Evolutionary conservation across 1,284 basidiomycete genomes (phyloP).

Genomic region (Ceratobasidium sp.): DNA sequence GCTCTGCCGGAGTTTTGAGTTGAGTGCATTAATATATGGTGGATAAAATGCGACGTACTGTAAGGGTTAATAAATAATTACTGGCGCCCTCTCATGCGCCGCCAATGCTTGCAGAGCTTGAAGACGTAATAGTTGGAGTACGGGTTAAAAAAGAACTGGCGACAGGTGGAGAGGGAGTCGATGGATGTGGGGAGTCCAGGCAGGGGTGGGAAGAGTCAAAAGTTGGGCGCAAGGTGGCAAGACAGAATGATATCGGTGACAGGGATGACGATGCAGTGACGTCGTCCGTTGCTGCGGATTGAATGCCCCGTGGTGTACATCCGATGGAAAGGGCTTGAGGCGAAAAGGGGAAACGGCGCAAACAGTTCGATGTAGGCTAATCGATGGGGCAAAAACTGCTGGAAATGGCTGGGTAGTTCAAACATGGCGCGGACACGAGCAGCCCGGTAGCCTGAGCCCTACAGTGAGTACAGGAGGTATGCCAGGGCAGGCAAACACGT

Average conservation of each 20-base stretch:
- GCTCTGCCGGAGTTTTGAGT: too few relatives aligned
- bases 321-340: neutral
- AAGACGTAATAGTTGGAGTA: constrained; percentile 2
- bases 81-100: neutral
- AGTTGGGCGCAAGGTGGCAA: constrained; percentile 11
- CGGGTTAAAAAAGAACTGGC: neutral
- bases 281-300: neutral
- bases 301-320: neutral
- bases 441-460: too few relatives aligned
- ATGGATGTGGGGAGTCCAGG: neutral
- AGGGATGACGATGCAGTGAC: neutral
- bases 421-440: too few relatives aligned
- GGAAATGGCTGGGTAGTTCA: too few relatives aligned
- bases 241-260: neutral
- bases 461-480: too few relatives aligned
- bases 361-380: too few relatives aligned
- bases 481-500: too few relatives aligned
- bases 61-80: too few relatives aligned
- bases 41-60: too few relatives aligned
- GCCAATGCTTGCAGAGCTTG: neutral
- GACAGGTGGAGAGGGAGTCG: neutral
- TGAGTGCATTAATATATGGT: too few relatives aligned
- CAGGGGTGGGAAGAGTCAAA: neutral
- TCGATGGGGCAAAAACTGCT: too few relatives aligned
- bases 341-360: neutral